Base-by-base conservation (phyloP, 192 early-diverging fungal genomes). In the Coemansia sp. region DNA sequence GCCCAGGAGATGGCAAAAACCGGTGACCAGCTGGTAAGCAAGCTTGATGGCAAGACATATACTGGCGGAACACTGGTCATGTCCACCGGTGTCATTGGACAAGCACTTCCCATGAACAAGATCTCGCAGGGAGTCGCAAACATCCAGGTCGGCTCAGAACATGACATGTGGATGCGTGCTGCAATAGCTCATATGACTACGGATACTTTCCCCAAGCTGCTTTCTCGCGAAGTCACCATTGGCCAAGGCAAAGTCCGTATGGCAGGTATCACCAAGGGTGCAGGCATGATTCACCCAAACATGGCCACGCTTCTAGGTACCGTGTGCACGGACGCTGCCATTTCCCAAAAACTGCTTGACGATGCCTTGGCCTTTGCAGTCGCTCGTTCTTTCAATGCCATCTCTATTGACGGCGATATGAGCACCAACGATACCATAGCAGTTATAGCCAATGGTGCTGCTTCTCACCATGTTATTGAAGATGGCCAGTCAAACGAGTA, bases 221-320 rank as follows among this genome's bases (percentile, higher is more conserved):
- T 85, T n/a, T 91, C 90, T 30, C 75, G 83, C 34, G 63, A 83
- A 40, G 85, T 83, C 63, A 63, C 55, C 5, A 56, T 89, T 30
- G 78, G 81, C 31, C 60, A 82, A 40, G 86, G 80, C 60, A 61
- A 58, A 28, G 80, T 88, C 0, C 75, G 88, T n/a, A 89, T 98
- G 85, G 94, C 95, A 0, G 96, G 96, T 17, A 95, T 96, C 76
- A 88, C 89, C 20, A 98, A 98, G 83, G 96, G 96, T 36, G 96
- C 96, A 5, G 96, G 96, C 10, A 96, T 96, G 96, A 96, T 98
- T 60, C 96, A 98, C 71, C 96, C 96, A 11, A 94, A 97, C 77
- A 98, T 98, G 96, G 96, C 95, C 14, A 98, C 96, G 7, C 78
- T 98, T 67, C 84, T 98, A 36, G 89, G 89, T 7, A 88, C 89